Conservation (phyloP, 140 eudicot species). For the Bidens hawaiensis region DNA sequence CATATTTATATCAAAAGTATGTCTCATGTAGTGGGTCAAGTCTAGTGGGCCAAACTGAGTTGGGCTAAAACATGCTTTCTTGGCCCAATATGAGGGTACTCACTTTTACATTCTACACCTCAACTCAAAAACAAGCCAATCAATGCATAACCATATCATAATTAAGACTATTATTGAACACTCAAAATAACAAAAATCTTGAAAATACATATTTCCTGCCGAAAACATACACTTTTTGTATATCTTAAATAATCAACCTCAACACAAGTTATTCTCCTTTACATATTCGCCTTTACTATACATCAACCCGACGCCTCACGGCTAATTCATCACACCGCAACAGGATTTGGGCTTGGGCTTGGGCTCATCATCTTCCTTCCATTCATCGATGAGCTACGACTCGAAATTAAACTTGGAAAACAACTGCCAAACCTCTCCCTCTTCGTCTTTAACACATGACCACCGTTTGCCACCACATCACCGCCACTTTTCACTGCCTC, state of each 20-base stretch:
- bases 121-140: neutral
- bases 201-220: conserved; percentile 24
- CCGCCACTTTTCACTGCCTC: conserved; percentile 15
- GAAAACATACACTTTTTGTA: conserved; percentile 21
- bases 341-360: conserved; percentile 24
- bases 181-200: conserved; percentile 20
- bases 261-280: conserved; percentile 20
- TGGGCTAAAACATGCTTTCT: neutral
- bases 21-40: neutral
- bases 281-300: conserved; percentile 23
- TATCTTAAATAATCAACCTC: conserved; percentile 12
- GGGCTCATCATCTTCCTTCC: conserved; percentile 44
- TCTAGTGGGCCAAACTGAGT: neutral
- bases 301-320: conserved; percentile 1
- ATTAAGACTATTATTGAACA: conserved; percentile 13
- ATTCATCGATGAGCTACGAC: conserved; percentile 38
- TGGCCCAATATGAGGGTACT: neutral
- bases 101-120: too few species aligned
- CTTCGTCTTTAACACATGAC: conserved; percentile 20
- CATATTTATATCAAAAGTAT: neutral
- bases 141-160: neutral
- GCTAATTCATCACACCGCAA: conserved; percentile 22
- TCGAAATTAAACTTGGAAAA: conserved; percentile 37
- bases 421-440: conserved; percentile 35
- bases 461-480: conserved; percentile 21